Evolutionary conservation across 1,284 basidiomycete species (phyloP).

Genomic region (Cutaneotrichosporon dermatis): DNA sequence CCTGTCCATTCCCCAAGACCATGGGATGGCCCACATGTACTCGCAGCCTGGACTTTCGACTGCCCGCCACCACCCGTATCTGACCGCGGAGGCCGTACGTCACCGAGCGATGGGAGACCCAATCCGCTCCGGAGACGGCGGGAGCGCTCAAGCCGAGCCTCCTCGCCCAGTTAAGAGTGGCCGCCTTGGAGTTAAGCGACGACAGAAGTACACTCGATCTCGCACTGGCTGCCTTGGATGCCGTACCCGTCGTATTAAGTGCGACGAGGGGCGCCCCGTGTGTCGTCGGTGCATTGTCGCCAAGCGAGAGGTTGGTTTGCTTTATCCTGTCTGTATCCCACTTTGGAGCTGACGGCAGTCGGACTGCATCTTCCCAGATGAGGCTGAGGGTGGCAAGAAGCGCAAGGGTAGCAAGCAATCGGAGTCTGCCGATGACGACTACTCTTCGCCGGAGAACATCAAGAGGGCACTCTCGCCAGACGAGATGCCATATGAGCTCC

Average conservation of each 20-base stretch:
- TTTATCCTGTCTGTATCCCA: neutral
- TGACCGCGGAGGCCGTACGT: neutral
- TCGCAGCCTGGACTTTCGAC: neutral
- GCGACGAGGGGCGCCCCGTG: slow-evolving; percentile 41
- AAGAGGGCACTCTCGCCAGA: neutral
- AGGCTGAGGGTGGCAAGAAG: slow-evolving; percentile 6
- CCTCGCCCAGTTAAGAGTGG: slow-evolving; percentile 9
- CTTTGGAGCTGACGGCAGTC: slow-evolving; percentile 1
- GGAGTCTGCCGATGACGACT: slow-evolving; percentile 10
- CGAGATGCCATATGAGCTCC: neutral
- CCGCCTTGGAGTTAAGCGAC: slow-evolving; percentile 32
- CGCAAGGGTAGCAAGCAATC: slow-evolving; percentile 15
- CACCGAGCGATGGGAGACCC: neutral
- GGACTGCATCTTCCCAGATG: slow-evolving; percentile 13
- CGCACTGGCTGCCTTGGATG: slow-evolving; percentile 45
- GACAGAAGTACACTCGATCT: slow-evolving; percentile 44
- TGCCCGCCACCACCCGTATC: slow-evolving; percentile 3
- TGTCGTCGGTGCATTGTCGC: slow-evolving; percentile 43
- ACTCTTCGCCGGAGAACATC: slow-evolving; percentile 1
- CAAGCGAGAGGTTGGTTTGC: slow-evolving; percentile 36
- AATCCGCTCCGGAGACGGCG: too few relatives aligned
- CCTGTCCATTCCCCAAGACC: neutral
- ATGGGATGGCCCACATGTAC: neutral
- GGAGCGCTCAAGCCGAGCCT: neutral
- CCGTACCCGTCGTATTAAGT: slow-evolving; percentile 43